phyloP scores from a whole-genome alignment of 257 asterid species.

The Przewalskia tangutica region DNA sequence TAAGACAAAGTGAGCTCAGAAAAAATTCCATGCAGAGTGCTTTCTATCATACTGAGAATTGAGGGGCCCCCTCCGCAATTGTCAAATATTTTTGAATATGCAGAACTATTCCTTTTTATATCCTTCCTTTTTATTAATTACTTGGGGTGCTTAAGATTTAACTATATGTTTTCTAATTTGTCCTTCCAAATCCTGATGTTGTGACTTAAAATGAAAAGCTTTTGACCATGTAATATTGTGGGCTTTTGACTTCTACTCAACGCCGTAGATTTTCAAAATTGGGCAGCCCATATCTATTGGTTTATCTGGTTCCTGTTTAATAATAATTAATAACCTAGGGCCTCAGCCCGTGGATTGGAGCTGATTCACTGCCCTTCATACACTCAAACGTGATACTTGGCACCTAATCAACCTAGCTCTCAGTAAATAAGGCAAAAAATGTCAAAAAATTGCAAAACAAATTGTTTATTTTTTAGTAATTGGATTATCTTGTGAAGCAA shows the following conservation, averaged over 20 bases:
- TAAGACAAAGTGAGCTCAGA: background rate
- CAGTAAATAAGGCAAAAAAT: background rate
- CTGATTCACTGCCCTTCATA: background rate
- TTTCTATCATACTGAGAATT: background rate
- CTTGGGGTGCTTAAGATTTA: background rate
- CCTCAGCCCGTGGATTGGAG: background rate
- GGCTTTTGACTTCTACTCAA: background rate
- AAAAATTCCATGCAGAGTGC: background rate
- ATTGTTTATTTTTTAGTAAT: background rate
- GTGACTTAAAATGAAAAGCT: background rate
- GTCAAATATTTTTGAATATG: background rate
- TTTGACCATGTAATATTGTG: background rate
- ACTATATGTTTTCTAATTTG: background rate
- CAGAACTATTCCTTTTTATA: background rate
- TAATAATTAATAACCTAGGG: background rate
- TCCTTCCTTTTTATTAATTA: background rate
- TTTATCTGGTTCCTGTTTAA: background rate
- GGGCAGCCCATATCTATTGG: background rate
- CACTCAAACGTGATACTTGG: background rate
- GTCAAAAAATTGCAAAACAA: background rate
- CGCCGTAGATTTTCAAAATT: background rate
- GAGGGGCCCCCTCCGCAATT: background rate
- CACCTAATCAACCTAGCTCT: background rate
- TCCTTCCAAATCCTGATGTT: background rate
- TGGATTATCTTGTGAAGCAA: no score